Conservation (phyloP, 345 rosid species). For the Gossypium australe region DNA sequence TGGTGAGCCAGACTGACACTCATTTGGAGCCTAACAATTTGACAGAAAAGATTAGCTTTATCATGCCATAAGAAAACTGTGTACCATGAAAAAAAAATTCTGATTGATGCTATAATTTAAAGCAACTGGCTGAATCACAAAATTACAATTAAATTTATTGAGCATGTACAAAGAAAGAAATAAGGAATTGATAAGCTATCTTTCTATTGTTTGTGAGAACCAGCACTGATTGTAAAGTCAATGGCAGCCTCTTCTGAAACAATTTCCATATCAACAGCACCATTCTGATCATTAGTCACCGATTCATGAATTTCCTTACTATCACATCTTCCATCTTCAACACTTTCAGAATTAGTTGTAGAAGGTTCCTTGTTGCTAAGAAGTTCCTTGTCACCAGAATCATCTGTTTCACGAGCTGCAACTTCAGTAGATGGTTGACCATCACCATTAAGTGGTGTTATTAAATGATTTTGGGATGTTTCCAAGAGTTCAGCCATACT, state of each 20-base stretch:
- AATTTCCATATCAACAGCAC: background rate
- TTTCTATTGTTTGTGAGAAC: constrained; percentile 4
- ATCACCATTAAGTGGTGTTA: background rate
- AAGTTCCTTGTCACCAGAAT: background rate
- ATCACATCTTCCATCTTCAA: constrained; percentile 7
- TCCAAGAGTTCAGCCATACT: background rate
- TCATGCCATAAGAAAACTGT: background rate
- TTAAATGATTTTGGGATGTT: constrained; percentile 3
- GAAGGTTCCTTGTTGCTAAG: background rate
- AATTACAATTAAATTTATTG: background rate
- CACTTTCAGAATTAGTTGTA: background rate
- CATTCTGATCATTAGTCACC: background rate
- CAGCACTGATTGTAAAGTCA: background rate
- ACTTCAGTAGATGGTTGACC: constrained; percentile 4
- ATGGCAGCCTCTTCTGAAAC: background rate
- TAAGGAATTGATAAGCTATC: background rate
- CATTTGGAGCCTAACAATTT: background rate
- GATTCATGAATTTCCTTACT: background rate
- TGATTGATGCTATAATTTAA: background rate
- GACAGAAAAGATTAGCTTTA: background rate
- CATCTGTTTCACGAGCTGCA: constrained; percentile 13
- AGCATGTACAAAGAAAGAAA: constrained; percentile 5
- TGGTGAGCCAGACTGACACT: background rate
- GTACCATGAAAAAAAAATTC: background rate
- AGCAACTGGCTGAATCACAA: background rate